Percentiles rank a stretch among this genome's conserved stretches.
Conservation (phyloP, 495 filamentous ascomycete genomes). For the Trichoderma virens region DNA sequence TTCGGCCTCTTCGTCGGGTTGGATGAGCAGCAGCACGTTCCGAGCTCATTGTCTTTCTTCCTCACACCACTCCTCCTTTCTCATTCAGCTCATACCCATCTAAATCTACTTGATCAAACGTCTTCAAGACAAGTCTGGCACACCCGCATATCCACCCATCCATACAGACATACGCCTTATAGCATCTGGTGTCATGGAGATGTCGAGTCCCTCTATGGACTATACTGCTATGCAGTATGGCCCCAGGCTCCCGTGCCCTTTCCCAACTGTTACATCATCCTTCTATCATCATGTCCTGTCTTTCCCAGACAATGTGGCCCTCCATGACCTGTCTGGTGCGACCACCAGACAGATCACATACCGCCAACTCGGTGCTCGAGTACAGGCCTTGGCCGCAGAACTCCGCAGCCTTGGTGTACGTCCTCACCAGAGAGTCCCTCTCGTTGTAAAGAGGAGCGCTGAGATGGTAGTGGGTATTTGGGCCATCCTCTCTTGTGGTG, state of each 20-base stretch:
- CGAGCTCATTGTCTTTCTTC: neutral
- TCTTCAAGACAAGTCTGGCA: neutral
- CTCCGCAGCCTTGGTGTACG: constrained; percentile 21
- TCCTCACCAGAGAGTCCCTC: constrained; percentile 20
- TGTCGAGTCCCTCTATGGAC: neutral
- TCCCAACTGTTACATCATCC: constrained; percentile 10
- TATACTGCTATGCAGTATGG: constrained; percentile 4
- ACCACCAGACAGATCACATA: constrained; percentile 23
- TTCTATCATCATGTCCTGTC: constrained; percentile 9
- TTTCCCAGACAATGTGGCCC: constrained; percentile 6
- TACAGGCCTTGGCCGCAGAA: constrained; percentile 24
- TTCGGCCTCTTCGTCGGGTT: constrained; percentile 1
- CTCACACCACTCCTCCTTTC: neutral
- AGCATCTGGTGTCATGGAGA: neutral
- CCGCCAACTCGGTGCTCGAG: constrained; percentile 23
- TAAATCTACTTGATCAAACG: neutral
- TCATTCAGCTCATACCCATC: neutral
- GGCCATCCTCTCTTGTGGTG: constrained; percentile 42
- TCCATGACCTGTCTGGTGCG: neutral
- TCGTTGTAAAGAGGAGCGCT: constrained; percentile 25
- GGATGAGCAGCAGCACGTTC: neutral
- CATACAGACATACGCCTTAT: neutral
- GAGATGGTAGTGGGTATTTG: constrained; percentile 39
- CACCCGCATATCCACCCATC: neutral
- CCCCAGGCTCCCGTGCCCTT: constrained; percentile 2